Percentiles rank a stretch among this genome's conserved stretches.
Evolutionary conservation across 306 rosid species (phyloP).

Genomic region (Vigna radiata): DNA sequence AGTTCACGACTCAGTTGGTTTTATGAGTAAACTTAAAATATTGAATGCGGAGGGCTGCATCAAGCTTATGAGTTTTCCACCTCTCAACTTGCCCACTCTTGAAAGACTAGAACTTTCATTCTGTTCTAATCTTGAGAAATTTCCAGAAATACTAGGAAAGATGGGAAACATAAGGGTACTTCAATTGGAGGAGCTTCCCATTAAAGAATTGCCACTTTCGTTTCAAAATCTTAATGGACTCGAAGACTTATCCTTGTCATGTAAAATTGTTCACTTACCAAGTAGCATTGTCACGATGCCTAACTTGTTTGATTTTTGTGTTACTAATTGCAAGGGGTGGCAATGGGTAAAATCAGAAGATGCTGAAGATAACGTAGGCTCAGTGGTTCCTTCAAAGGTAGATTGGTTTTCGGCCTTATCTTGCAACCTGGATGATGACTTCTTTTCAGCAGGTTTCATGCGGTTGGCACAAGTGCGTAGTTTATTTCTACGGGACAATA

Average conservation of each 20-base stretch:
- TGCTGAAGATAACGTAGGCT: no score
- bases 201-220: not conserved
- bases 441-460: not conserved
- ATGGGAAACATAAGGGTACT: not conserved
- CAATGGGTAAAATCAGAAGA: not conserved
- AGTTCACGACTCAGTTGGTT: not conserved
- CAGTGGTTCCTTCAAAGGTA: no score
- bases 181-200: not conserved
- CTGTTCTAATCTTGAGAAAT: no score
- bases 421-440: not conserved
- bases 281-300: not conserved
- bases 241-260: no score
- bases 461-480: not conserved
- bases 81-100: no score
- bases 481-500: not conserved
- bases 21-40: not conserved
- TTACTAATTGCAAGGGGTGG: not conserved
- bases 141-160: slow-evolving; percentile 19
- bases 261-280: no score
- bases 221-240: no score
- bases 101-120: no score
- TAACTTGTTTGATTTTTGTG: no score
- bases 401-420: no score
- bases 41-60: accelerated
- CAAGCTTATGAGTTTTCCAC: not conserved